These are phyloP conservation scores for Sclerotinia trifoliorum DNA, from an alignment of 2,329 filamentous ascomycete genomes.

Conservation along the genomic window DNA sequence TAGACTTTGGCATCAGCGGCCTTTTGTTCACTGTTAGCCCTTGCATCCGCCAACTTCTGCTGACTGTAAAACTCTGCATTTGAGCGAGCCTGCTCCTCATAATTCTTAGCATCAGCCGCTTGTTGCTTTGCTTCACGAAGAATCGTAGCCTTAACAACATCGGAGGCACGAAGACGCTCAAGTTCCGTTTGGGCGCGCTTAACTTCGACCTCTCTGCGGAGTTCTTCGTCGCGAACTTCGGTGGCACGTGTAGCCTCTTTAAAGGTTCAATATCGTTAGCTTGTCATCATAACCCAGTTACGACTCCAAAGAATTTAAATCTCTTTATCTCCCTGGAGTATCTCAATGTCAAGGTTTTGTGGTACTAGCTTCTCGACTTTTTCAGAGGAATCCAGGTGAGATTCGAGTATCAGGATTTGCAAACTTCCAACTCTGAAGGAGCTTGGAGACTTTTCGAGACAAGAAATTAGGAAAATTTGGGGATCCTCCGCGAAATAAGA, in stretches of 20 bases:
- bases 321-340: background rate
- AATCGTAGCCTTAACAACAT: constrained; percentile 76
- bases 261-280: background rate
- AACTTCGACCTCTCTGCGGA: constrained; percentile 74
- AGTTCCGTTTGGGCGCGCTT: constrained; percentile 78
- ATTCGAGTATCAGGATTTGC: background rate
- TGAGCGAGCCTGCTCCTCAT: constrained; percentile 58
- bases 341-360: background rate
- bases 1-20: constrained; percentile 56
- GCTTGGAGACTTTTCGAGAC: background rate
- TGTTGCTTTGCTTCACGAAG: constrained; percentile 66
- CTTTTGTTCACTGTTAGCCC: constrained; percentile 43
- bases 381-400: background rate
- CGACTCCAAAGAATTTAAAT: background rate
- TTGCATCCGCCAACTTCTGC: constrained; percentile 18
- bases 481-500: background rate
- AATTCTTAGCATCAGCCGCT: constrained; percentile 63
- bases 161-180: constrained; percentile 72
- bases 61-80: constrained; percentile 48
- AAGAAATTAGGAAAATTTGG: background rate
- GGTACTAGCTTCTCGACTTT: background rate
- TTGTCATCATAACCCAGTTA: background rate
- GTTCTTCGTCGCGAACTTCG: constrained; percentile 74
- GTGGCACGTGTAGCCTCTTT: constrained; percentile 65
- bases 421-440: background rate